Percentiles rank a stretch among this genome's conserved stretches.
Conservation (phyloP, 805 yeast genomes). For the Hermanozyma aechmeae region DNA sequence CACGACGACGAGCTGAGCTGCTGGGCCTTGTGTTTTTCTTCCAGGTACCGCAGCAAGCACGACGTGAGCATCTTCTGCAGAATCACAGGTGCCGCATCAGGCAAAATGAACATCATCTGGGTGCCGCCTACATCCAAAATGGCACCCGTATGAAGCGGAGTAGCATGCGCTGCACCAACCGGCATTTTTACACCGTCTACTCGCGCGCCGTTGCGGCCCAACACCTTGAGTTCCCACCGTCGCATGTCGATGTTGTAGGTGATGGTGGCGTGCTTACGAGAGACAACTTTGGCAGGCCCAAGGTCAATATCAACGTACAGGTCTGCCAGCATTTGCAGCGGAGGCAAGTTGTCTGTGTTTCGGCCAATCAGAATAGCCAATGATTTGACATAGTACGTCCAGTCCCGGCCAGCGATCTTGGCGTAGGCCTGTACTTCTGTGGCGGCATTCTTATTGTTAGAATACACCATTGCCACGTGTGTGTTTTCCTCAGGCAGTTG, state of each 20-base stretch:
- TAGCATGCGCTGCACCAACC: constrained; percentile 39
- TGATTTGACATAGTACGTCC: constrained; percentile 90
- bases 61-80: constrained; percentile 37
- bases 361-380: constrained; percentile 79
- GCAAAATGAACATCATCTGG: constrained; percentile 97
- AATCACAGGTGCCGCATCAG: constrained; percentile 74
- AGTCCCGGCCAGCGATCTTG: constrained; percentile 81
- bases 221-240: constrained; percentile 76
- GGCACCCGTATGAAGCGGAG: constrained; percentile 75
- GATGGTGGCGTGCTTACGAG: constrained; percentile 82
- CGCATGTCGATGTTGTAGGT: constrained; percentile 66
- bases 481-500: constrained; percentile 66
- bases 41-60: constrained; percentile 25
- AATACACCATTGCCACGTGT: constrained; percentile 59
- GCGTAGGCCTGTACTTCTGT: constrained; percentile 96
- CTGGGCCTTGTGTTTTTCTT: constrained; percentile 9
- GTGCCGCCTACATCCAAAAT: constrained; percentile 93
- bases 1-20: no score
- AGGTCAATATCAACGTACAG: constrained; percentile 65
- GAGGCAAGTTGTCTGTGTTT: constrained; percentile 42
- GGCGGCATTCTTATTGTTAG: constrained; percentile 62
- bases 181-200: constrained; percentile 62
- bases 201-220: constrained; percentile 91
- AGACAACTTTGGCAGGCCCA: constrained; percentile 96
- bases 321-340: constrained; percentile 1